phyloP scores from a whole-genome alignment of 139 green algal genomes.

The Dunaliella primolecta region DNA sequence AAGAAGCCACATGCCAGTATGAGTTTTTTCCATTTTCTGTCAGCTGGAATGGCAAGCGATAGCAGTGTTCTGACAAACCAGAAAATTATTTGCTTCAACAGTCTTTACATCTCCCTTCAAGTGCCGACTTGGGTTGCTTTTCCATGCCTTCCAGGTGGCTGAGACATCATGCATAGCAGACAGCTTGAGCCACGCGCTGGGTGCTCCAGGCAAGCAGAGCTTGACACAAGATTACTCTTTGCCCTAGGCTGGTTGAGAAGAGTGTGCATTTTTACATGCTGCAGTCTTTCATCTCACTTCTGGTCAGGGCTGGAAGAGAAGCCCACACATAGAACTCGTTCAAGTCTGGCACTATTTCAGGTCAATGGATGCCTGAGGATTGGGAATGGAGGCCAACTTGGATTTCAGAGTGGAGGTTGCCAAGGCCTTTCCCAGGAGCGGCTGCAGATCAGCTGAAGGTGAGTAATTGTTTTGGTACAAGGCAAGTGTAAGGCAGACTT shows the following conservation, averaged over 20 bases:
- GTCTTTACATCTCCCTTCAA: neutral
- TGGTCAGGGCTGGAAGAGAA: neutral
- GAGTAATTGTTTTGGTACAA: neutral
- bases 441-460: neutral
- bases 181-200: neutral
- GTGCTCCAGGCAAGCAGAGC: neutral
- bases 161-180: neutral
- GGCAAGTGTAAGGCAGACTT: neutral
- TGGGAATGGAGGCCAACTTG: neutral
- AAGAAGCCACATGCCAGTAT: too few relatives aligned
- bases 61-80: too few relatives aligned
- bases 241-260: neutral
- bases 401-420: neutral
- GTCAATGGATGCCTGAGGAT: neutral
- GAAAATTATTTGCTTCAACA: neutral
- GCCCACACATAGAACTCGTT: neutral
- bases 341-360: neutral
- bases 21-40: neutral
- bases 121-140: neutral
- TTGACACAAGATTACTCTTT: neutral
- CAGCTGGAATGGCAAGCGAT: neutral
- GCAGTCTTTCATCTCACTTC: neutral
- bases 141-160: neutral
- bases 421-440: neutral
- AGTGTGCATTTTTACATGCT: neutral